Conservation (phyloP, 2,329 filamentous ascomycete species). For the Gaeumannomyces tritici region DNA sequence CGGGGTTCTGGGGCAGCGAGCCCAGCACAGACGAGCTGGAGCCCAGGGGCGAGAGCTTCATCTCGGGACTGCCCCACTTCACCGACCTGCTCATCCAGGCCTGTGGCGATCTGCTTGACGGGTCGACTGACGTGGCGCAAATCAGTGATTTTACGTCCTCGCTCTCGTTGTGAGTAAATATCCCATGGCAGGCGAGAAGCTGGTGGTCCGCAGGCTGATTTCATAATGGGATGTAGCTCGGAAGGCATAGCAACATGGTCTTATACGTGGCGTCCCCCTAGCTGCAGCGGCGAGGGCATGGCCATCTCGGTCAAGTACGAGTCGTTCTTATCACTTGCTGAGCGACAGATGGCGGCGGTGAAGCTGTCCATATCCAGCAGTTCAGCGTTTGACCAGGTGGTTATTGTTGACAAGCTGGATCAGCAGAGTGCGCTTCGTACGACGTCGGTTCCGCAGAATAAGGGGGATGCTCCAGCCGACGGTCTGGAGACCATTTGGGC, state of each 20-base stretch:
- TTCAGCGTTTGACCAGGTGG: slow-evolving; percentile 5
- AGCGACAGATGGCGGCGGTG: slow-evolving; percentile 5
- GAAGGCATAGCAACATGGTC: slow-evolving; percentile 7
- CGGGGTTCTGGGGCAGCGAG: slow-evolving; percentile 8
- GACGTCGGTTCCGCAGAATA: background rate
- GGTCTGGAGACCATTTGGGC: background rate
- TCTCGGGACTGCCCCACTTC: slow-evolving; percentile 7
- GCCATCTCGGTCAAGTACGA: slow-evolving; percentile 3
- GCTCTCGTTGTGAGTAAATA: slow-evolving; percentile 5
- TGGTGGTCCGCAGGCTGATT: background rate
- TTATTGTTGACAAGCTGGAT: slow-evolving; percentile 5
- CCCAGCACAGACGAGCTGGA: slow-evolving; percentile 7
- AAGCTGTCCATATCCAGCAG: slow-evolving; percentile 7
- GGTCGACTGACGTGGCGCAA: slow-evolving; percentile 1
- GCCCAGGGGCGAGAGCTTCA: slow-evolving; percentile 7
- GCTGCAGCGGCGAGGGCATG: background rate
- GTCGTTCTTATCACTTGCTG: slow-evolving; percentile 5
- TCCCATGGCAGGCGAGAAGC: too few relatives aligned
- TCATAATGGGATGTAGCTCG: background rate
- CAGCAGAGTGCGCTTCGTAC: slow-evolving; percentile 6
- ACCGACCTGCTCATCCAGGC: slow-evolving; percentile 6
- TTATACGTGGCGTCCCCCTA: slow-evolving; percentile 6
- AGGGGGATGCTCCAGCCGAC: too few relatives aligned
- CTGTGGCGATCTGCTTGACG: slow-evolving; percentile 6
- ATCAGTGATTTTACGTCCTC: slow-evolving; percentile 7